Base-by-base conservation (phyloP, 2,329 filamentous ascomycete genomes). In the Fusarium piperis region DNA sequence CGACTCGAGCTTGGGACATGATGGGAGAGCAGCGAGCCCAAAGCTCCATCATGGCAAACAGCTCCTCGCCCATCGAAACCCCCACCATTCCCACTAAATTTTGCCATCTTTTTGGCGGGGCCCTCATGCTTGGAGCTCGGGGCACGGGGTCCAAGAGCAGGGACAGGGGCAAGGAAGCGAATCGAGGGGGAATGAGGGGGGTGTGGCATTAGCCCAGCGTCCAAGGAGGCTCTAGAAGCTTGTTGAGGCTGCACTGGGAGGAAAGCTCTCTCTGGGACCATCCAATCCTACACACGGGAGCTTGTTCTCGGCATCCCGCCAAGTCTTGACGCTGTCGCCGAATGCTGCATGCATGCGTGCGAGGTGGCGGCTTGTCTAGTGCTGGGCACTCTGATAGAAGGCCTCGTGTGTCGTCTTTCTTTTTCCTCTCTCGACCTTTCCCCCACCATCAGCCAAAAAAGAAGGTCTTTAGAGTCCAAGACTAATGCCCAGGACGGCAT, bases 41-140 rank as follows among this genome's bases (percentile, higher is more conserved):
- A 35, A 71, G 70, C 67, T 73, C 60, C 70, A 71, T 73, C 65
- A 72, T 72, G 65, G 59, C 51, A 65, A 68, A 57, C 56, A 66
- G 56, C 35, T 68, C 58, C 62, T 61, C 51, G 56, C 59, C 59
- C 66, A 41, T 66, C 63, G 72, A 48, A 59, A 70, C 70, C 74
- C 73, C 74, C 65, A 66, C 70, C 51, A 75, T 66, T 2, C 36
- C 72, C 73, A 73, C 62, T 68, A 55, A 46, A 51, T 41, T 66
- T 51, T 57, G 11, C 36, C 16, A 15, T 46, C 44, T 39, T 64
- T 51, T 65, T 64, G 60, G 72, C 70, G 71, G 74, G 73, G 71
- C 18, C 12, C 67, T 61, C 58, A 36, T 18, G 46, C 56, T 23
- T 32, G 51, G 59, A 62, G 65, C 65, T 59, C 44, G 35, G 64